Evolutionary conservation across 768 basidiomycete genomes (phyloP).

Genomic region (Megacollybia marginata): DNA sequence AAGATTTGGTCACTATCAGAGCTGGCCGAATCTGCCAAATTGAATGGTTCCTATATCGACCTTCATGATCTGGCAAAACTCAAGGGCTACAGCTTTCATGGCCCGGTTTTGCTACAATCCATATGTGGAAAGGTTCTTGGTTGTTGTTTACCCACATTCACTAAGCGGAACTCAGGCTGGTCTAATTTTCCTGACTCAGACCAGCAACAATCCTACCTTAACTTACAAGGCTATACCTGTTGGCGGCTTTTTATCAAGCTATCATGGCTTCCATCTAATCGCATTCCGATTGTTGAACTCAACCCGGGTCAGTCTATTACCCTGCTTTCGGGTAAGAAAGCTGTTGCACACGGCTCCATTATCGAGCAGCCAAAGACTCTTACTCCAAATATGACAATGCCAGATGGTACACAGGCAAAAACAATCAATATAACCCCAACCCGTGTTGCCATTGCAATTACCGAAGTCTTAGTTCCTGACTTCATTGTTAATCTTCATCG

Average conservation of each 20-base stretch:
- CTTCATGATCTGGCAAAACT: background rate
- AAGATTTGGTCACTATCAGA: background rate
- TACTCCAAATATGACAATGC: background rate
- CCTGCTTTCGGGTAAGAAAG: background rate
- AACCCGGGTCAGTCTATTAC: background rate
- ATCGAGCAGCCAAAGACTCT: background rate
- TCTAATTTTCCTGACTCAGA: background rate
- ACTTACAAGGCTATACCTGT: background rate
- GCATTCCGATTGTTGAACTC: background rate
- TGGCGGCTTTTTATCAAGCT: background rate
- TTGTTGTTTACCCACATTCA: too few relatives aligned
- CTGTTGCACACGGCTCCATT: constrained; percentile 4
- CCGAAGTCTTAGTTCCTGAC: constrained; percentile 5
- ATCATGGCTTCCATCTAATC: background rate
- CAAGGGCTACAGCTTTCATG: background rate
- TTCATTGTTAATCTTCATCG: constrained; percentile 4
- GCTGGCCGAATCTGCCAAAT: background rate
- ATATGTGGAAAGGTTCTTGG: too few relatives aligned
- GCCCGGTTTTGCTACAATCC: too few relatives aligned
- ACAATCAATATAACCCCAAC: constrained; percentile 3
- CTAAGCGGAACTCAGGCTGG: too few relatives aligned
- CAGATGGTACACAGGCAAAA: background rate
- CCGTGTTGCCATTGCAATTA: constrained; percentile 7
- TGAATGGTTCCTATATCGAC: background rate
- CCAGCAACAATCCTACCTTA: background rate